phyloP scores from a whole-genome alignment of 805 yeast genomes.

The Ogataea thermomethanolica region DNA sequence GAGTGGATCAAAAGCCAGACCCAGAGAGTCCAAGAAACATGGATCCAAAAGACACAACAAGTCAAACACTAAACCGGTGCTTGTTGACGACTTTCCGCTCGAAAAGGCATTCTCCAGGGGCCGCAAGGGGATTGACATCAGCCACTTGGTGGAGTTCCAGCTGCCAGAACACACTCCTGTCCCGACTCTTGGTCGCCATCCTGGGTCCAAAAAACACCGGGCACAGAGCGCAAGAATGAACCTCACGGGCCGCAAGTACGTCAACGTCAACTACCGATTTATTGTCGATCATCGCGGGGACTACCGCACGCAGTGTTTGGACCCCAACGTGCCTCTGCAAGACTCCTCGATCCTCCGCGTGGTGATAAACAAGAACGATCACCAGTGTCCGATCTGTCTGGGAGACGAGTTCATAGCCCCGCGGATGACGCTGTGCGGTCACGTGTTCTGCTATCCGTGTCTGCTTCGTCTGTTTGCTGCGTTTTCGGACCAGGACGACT shows the following conservation, averaged over 20 bases:
- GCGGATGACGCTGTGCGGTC: constrained; percentile 94
- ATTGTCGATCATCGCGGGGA: constrained; percentile 64
- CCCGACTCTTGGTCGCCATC: constrained; percentile 9
- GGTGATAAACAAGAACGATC: constrained; percentile 61
- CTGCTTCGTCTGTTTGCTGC: constrained; percentile 66
- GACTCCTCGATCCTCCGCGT: constrained; percentile 63
- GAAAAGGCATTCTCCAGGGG: constrained; percentile 24
- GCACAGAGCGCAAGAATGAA: constrained; percentile 38
- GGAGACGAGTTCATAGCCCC: constrained; percentile 86
- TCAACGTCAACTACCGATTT: constrained; percentile 82
- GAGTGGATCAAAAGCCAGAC: constrained; percentile 2
- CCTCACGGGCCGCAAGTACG: constrained; percentile 61
- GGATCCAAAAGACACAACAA: constrained; percentile 36
- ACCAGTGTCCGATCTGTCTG: constrained; percentile 88
- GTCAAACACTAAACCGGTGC: constrained; percentile 34
- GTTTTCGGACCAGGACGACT: constrained; percentile 34
- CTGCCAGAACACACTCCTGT: constrained; percentile 35
- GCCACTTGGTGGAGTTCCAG: constrained; percentile 62
- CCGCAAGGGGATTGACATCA: constrained; percentile 39
- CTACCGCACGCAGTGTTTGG: constrained; percentile 55
- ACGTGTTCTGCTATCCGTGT: constrained; percentile 82
- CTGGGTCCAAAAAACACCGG: constrained; percentile 22
- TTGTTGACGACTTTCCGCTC: constrained; percentile 17
- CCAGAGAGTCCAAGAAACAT: constrained; percentile 9
- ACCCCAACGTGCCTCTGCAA: constrained; percentile 74